phyloP scores from a whole-genome alignment of 768 basidiomycete genomes.

The Coprinopsis cinerea region DNA sequence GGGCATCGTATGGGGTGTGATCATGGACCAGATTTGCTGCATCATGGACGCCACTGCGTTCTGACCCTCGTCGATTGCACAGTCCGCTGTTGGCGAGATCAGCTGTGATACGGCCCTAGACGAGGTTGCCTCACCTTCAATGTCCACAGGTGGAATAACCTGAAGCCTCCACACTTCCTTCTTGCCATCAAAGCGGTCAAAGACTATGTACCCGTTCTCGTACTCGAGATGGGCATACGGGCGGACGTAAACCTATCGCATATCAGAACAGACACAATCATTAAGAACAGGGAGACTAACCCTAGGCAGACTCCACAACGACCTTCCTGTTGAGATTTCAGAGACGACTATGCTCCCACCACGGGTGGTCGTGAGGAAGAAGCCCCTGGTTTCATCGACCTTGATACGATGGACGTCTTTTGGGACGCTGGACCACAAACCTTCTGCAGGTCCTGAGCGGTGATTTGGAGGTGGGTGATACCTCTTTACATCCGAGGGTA shows the following conservation, averaged over 20 bases:
- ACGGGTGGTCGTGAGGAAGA: constrained; percentile 52
- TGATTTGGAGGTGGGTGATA: neutral
- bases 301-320: constrained; percentile 59
- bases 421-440: neutral
- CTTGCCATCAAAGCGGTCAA: constrained; percentile 49
- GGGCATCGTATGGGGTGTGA: neutral
- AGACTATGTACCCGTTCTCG: constrained; percentile 61
- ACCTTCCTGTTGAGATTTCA: constrained; percentile 40
- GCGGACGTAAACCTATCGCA: constrained; percentile 35
- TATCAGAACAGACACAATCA: neutral
- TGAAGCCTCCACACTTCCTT: constrained; percentile 62
- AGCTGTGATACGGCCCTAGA: neutral
- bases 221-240: constrained; percentile 69
- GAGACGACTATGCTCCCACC: constrained; percentile 54
- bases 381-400: constrained; percentile 56
- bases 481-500: neutral
- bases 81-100: neutral
- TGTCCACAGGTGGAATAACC: constrained; percentile 2
- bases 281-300: constrained; percentile 27
- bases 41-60: neutral
- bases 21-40: neutral
- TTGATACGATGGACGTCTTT: constrained; percentile 65
- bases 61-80: neutral
- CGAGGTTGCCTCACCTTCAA: neutral
- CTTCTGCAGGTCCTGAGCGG: neutral